Percentiles rank a stretch among this genome's conserved stretches.
Evolutionary conservation across 768 basidiomycete species (phyloP).

Genomic region (Tylopilus intermedius): DNA sequence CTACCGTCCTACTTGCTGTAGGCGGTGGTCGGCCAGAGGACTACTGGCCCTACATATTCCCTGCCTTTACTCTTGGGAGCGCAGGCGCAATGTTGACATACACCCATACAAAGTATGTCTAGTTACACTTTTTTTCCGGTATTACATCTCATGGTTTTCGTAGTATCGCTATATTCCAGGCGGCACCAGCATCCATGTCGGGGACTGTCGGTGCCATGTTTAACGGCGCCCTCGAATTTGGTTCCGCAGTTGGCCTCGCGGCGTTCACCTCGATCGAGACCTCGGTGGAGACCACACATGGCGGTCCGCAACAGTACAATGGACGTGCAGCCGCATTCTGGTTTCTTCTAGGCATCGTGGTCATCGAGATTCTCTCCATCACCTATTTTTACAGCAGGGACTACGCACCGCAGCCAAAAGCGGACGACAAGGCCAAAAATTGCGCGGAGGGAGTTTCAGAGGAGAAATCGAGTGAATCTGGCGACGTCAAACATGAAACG

Average conservation of each 20-base stretch:
- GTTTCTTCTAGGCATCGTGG: conserved; percentile 39
- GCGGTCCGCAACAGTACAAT: conserved; percentile 29
- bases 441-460: no score
- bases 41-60: not conserved
- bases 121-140: not conserved
- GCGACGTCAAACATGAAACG: no score
- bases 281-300: conserved; percentile 35
- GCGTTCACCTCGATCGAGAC: conserved; percentile 45
- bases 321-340: conserved; percentile 44
- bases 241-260: conserved; percentile 48
- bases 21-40: not conserved
- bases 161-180: conserved; percentile 49
- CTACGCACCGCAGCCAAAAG: not conserved
- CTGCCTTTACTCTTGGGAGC: conserved; percentile 5
- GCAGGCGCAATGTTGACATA: conserved; percentile 43
- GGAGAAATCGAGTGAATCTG: no score
- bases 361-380: conserved; percentile 29
- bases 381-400: conserved; percentile 32
- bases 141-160: not conserved
- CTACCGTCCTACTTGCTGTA: not conserved
- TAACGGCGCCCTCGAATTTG: conserved; percentile 50
- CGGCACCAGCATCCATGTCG: conserved; percentile 43
- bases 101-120: conserved; percentile 41
- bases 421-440: not conserved
- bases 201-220: conserved; percentile 55